A percentile compares a stretch with the other conserved stretches of the same genome.
These are phyloP conservation scores for Drechmeria coniospora DNA, from an alignment of 2,329 filamentous ascomycete species.

Conservation along the genomic window DNA sequence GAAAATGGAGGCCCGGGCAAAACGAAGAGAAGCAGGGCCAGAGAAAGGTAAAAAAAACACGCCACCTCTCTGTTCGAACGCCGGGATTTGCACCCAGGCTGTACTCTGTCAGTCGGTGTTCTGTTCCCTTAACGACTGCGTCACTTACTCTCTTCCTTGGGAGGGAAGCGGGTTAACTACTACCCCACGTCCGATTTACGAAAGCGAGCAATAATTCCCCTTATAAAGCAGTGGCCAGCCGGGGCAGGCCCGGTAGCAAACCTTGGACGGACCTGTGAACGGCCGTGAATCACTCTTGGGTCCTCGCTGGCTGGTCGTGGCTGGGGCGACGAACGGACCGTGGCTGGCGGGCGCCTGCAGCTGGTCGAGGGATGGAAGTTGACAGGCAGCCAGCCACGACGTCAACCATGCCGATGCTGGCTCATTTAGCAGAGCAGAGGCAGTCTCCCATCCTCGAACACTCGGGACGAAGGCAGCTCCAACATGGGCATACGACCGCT, in stretches of 20 bases:
- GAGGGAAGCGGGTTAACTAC: conserved; percentile 12
- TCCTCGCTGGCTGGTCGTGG: neutral
- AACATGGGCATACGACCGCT: too few relatives aligned
- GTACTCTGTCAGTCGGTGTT: conserved; percentile 2
- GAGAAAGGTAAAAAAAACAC: conserved; percentile 4
- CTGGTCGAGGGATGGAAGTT: neutral
- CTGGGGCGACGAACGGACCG: neutral
- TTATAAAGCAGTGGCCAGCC: conserved; percentile 1
- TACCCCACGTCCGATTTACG: conserved; percentile 10
- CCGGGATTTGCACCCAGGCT: conserved; percentile 12
- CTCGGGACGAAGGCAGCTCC: too few relatives aligned
- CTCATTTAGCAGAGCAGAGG: too few relatives aligned
- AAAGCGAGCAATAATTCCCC: neutral
- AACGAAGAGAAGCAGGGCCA: neutral
- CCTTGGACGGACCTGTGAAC: too few relatives aligned
- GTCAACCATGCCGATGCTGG: neutral
- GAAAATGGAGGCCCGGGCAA: neutral
- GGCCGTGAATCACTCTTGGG: conserved; percentile 1
- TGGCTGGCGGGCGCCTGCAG: neutral
- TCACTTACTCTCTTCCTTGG: conserved; percentile 12
- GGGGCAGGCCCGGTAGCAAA: too few relatives aligned
- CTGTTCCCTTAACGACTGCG: conserved; percentile 4
- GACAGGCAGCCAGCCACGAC: neutral
- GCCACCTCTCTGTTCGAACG: conserved; percentile 7
- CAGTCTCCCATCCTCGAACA: too few relatives aligned